Conservation (phyloP, 805 yeast genomes). For the Metschnikowia chrysomelidarum region DNA sequence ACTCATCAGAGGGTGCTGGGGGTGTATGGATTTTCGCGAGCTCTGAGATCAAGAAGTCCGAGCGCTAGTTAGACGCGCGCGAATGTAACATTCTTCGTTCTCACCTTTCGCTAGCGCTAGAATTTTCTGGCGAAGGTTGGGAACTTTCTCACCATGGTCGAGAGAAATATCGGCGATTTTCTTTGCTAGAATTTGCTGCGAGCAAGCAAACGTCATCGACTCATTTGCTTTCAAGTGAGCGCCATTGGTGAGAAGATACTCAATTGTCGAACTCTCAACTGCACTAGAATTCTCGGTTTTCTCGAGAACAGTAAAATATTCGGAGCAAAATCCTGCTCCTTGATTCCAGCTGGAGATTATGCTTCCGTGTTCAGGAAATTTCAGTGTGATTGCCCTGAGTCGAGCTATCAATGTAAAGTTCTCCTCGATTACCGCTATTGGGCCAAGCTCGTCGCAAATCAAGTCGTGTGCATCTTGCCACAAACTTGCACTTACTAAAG, state of each 20-base stretch:
- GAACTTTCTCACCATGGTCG: constrained; percentile 19
- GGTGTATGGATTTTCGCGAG: constrained; percentile 6
- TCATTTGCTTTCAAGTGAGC: constrained; percentile 34
- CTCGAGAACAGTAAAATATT: constrained; percentile 39
- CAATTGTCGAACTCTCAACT: constrained; percentile 24
- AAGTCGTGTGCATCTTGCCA: constrained; percentile 64
- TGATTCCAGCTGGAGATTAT: constrained; percentile 48
- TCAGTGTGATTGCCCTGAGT: constrained; percentile 37
- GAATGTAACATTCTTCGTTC: constrained; percentile 41
- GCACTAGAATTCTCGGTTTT: constrained; percentile 15
- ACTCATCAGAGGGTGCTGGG: background rate
- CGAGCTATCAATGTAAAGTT: constrained; percentile 30
- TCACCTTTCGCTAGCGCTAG: constrained; percentile 43
- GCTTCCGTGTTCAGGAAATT: constrained; percentile 42
- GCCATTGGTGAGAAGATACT: constrained; percentile 44
- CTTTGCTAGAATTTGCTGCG: constrained; percentile 53
- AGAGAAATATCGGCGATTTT: constrained; percentile 42
- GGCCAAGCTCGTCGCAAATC: constrained; percentile 63
- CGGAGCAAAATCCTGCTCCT: constrained; percentile 59
- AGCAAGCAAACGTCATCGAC: constrained; percentile 30
- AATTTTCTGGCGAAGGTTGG: constrained; percentile 31
- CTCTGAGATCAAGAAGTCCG: too few relatives aligned
- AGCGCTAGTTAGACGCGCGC: constrained; percentile 10
- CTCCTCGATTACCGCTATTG: constrained; percentile 59
- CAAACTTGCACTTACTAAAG: constrained; percentile 58